These are phyloP conservation scores for Helenozyma baotianmanensis DNA, from an alignment of 805 yeast species.

Conservation along the genomic window DNA sequence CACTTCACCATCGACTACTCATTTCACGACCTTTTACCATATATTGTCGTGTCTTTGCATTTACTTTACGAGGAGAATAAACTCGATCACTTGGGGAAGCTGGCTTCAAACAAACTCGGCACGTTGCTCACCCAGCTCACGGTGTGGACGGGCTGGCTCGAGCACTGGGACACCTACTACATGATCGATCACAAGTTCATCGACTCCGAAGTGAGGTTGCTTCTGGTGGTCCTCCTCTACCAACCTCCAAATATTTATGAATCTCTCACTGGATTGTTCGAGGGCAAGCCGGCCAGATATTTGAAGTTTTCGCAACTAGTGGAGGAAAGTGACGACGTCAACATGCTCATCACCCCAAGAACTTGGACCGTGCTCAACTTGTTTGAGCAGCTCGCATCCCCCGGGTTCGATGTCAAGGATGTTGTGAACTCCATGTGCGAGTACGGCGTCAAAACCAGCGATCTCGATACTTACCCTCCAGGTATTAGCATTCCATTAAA, in stretches of 20 bases:
- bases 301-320: constrained; percentile 63
- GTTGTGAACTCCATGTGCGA: constrained; percentile 61
- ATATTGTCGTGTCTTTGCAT: constrained; percentile 65
- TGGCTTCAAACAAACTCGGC: constrained; percentile 41
- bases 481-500: constrained; percentile 68
- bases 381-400: constrained; percentile 59
- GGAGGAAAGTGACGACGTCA: constrained; percentile 57
- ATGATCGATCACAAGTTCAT: constrained; percentile 25
- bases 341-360: constrained; percentile 60
- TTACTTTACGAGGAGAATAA: constrained; percentile 70
- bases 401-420: constrained; percentile 46
- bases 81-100: constrained; percentile 46
- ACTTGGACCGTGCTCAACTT: constrained; percentile 54
- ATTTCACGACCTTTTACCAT: constrained; percentile 54
- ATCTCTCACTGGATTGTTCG: constrained; percentile 49
- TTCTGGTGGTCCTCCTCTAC: constrained; percentile 43
- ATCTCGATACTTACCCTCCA: constrained; percentile 65
- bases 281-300: constrained; percentile 45
- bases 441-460: constrained; percentile 45
- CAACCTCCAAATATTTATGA: constrained; percentile 58
- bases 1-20: constrained; percentile 32
- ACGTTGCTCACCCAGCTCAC: constrained; percentile 57
- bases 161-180: constrained; percentile 59
- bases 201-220: constrained; percentile 38
- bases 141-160: constrained; percentile 72